Conservation (phyloP, 1,139 yeast species). For the Hansenula sp. region DNA sequence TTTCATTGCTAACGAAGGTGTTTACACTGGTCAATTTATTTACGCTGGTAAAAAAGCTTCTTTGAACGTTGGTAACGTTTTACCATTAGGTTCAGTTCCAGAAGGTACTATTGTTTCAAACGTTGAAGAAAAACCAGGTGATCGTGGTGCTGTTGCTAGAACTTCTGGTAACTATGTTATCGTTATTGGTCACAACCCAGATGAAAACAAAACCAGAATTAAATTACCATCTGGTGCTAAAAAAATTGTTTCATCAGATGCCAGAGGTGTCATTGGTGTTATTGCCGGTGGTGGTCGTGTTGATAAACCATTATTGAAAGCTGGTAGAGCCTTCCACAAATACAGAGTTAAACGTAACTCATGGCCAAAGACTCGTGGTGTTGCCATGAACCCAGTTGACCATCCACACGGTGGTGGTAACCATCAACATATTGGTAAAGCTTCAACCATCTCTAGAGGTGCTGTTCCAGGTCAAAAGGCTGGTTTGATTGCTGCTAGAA, state of each 20-base stretch:
- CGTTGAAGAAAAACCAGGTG: constrained; percentile 99
- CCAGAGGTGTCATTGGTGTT: constrained; percentile 99
- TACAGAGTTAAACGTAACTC: constrained; percentile 98
- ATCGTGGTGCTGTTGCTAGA: constrained; percentile 99
- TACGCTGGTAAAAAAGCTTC: constrained; percentile 99
- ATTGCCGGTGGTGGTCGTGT: constrained; percentile 99
- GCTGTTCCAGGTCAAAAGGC: constrained; percentile 99
- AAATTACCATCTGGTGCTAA: constrained; percentile 99
- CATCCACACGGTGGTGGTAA: constrained; percentile 99
- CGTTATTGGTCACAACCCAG: constrained; percentile 98
- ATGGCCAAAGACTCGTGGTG: constrained; percentile 99
- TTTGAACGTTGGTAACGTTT: constrained; percentile 93
- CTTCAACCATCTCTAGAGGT: constrained; percentile 99
- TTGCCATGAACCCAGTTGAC: constrained; percentile 99
- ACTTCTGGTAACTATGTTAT: constrained; percentile 99
- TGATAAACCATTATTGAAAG: constrained; percentile 98
- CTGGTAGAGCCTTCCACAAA: constrained; percentile 99
- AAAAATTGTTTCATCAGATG: constrained; percentile 91
- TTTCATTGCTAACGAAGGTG: constrained; percentile 99
- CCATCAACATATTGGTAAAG: constrained; percentile 99
- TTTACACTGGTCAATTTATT: constrained; percentile 98
- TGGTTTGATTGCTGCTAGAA: constrained; percentile 99
- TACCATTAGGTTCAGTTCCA: constrained; percentile 96
- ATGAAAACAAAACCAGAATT: constrained; percentile 97
- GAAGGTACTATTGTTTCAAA: constrained; percentile 99